phyloP scores from a whole-genome alignment of 2,329 filamentous ascomycete species.

The Beauveria medogensis region DNA sequence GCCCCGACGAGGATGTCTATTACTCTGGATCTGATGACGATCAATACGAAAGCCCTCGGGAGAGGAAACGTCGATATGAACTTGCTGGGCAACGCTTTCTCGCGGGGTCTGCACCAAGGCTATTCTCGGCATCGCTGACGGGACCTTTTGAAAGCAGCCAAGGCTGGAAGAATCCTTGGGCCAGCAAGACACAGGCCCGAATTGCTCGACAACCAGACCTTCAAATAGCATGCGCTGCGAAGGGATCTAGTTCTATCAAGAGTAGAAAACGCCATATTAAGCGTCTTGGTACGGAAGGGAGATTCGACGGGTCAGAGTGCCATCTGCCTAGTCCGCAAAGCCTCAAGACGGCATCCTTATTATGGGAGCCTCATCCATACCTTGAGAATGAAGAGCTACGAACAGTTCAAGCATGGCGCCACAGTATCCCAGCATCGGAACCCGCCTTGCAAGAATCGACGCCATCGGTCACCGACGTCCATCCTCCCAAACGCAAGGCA shows the following conservation, averaged over 20 bases:
- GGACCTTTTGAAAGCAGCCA: constrained; percentile 50
- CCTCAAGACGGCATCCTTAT: constrained; percentile 15
- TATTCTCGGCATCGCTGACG: constrained; percentile 52
- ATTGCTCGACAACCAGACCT: not conserved
- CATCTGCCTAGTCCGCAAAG: constrained; percentile 17
- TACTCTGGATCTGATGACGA: constrained; percentile 52
- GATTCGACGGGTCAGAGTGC: not conserved
- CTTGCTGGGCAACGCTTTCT: constrained; percentile 50
- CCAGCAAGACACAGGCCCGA: constrained; percentile 20
- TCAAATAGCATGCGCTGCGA: not conserved
- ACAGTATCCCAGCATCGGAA: constrained; percentile 11
- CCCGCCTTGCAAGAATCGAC: constrained; percentile 8
- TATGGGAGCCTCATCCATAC: constrained; percentile 10
- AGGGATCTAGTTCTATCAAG: not conserved
- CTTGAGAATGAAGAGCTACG: constrained; percentile 20
- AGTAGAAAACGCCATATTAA: not conserved
- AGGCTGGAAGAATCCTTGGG: constrained; percentile 48
- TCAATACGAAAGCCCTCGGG: constrained; percentile 36
- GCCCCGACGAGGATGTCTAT: constrained; percentile 38
- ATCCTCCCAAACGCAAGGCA: constrained; percentile 12
- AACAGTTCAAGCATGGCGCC: constrained; percentile 26
- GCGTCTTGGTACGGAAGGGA: not conserved
- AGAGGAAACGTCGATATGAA: constrained; percentile 48
- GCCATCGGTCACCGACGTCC: constrained; percentile 15
- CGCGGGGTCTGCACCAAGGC: constrained; percentile 43